phyloP scores from a whole-genome alignment of 352 stramenopile species.

The Globisporangium lucens region DNA sequence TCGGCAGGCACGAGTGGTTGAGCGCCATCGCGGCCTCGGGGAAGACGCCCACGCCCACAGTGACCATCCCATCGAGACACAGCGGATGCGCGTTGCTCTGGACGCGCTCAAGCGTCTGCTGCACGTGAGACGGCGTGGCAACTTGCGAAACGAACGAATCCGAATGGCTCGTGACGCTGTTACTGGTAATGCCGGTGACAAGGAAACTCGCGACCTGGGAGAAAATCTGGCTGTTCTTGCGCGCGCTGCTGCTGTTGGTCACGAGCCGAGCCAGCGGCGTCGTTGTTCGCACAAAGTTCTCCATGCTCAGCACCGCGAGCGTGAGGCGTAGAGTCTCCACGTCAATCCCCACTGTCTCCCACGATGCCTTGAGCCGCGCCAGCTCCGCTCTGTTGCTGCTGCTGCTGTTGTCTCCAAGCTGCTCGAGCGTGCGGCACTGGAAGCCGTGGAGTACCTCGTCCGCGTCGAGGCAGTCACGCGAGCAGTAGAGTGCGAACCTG shows the following conservation, averaged over 20 bases:
- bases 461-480: constrained; percentile 35
- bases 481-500: constrained; percentile 53
- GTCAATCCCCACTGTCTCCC: constrained; percentile 19
- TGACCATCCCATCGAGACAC: constrained; percentile 32
- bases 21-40: constrained; percentile 64
- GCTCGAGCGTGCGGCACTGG: constrained; percentile 36
- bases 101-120: constrained; percentile 34
- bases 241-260: constrained; percentile 10
- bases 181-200: constrained; percentile 7
- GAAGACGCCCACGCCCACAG: constrained; percentile 55
- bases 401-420: constrained; percentile 12
- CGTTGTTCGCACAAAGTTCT: constrained; percentile 39
- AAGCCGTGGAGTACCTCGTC: constrained; percentile 47
- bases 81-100: constrained; percentile 60
- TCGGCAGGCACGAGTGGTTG: constrained; percentile 68
- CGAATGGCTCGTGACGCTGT: not conserved
- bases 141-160: not conserved
- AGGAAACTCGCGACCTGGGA: constrained; percentile 6
- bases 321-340: constrained; percentile 44
- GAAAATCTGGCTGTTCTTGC: not conserved
- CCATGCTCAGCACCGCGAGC: constrained; percentile 58
- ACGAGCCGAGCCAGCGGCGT: constrained; percentile 27
- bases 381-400: not conserved
- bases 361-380: not conserved
- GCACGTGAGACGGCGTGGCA: constrained; percentile 24